These are phyloP conservation scores for Angophora floribunda DNA, from an alignment of 345 rosid genomes.

Conservation along the genomic window DNA sequence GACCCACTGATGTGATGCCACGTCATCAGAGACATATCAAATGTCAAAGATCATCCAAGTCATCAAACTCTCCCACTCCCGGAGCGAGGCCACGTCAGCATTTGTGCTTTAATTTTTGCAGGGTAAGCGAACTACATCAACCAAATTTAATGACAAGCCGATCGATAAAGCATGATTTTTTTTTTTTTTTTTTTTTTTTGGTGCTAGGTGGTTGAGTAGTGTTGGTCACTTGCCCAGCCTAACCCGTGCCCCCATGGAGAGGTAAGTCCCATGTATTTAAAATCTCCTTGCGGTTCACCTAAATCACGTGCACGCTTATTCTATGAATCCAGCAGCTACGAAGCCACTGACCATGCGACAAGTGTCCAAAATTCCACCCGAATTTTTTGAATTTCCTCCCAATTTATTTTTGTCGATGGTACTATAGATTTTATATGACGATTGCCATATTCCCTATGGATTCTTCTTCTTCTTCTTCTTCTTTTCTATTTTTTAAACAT, in stretches of 20 bases:
- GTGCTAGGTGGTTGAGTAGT: background rate
- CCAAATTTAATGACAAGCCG: accelerated
- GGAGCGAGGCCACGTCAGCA: background rate
- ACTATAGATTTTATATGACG: background rate
- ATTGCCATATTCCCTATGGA: background rate
- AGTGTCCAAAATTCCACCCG: background rate
- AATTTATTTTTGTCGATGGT: background rate
- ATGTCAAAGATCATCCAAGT: background rate
- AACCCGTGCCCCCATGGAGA: background rate
- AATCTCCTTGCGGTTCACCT: background rate
- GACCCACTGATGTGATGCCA: background rate
- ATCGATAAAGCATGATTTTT: background rate
- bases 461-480: too few species aligned
- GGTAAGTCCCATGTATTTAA: background rate
- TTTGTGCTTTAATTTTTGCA: background rate
- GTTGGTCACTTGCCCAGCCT: background rate
- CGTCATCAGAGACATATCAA: background rate
- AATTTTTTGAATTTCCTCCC: too few species aligned
- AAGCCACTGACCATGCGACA: background rate
- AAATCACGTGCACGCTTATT: background rate
- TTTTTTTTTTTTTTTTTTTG: too few species aligned
- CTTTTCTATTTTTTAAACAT: too few species aligned
- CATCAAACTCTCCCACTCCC: background rate
- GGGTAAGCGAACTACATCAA: background rate
- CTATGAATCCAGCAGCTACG: background rate